Base-by-base conservation (phyloP, 139 green algal species). In the Chlorella ohadii region DNA sequence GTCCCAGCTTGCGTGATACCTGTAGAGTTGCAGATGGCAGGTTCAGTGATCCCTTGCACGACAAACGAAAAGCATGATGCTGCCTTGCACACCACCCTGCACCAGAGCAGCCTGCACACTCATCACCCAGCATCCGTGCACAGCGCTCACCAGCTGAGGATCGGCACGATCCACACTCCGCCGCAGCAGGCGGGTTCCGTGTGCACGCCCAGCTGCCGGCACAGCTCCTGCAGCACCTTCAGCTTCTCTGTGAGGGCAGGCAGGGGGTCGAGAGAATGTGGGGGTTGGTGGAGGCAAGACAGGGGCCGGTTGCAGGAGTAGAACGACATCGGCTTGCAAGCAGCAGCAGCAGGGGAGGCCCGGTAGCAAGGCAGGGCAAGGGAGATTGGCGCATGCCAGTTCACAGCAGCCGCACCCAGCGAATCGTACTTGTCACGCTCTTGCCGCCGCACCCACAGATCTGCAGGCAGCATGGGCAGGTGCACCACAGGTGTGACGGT, bases 191-290 rank as follows among this genome's bases (percentile, higher is more conserved):
- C 68, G 9, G 94, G 92, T 27, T 74, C 25, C 0, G 82, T 92
- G 38, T 87, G 72, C 61, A 96, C 92, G 0, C 89, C 88, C 31
- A 93, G 68, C 19, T 87, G 79, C 16, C 79, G 44, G 84, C 94
- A 96, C 31, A 94, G 20, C 22, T 80, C 34, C 51, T 91, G 63
- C 34, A 96, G 55, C 11, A 38, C 9, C 7, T 70, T 39, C 77
- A 96, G 86, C 90, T 96, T 95, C 7, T 64, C 88, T 87, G 87
- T n/a, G n/a, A n/a, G n/a, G n/a, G n/a, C n/a, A n/a, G n/a, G n/a
- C n/a, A n/a, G n/a, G n/a, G n/a, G n/a, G n/a, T n/a, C n/a, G n/a
- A n/a, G n/a, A n/a, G n/a, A n/a, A n/a, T n/a, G n/a, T n/a, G n/a
- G n/a, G n/a, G n/a, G n/a, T n/a, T n/a, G n/a, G n/a, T n/a, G n/a